phyloP scores from a whole-genome alignment of 441 rosid species.

The Erysimum pusillum region DNA sequence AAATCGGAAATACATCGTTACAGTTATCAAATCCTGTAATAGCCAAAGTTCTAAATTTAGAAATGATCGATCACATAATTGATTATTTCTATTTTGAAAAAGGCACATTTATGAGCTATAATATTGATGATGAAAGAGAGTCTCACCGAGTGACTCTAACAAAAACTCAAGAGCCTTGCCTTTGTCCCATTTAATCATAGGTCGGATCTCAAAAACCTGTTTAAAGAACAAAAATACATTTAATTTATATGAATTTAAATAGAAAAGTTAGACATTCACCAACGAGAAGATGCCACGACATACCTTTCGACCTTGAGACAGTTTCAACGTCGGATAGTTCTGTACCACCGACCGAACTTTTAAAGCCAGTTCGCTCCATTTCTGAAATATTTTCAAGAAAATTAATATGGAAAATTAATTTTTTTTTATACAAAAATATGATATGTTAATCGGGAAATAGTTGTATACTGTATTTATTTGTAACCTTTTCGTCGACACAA shows the following conservation, averaged over 20 bases:
- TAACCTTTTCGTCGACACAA: conserved; percentile 74
- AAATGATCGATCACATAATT: not conserved
- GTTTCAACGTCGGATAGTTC: conserved; percentile 71
- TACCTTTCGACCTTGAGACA: conserved; percentile 89
- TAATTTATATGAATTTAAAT: too few relatives aligned
- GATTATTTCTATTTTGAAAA: not conserved
- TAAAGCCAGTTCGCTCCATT: conserved; percentile 77
- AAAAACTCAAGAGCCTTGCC: conserved; percentile 97
- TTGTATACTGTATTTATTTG: not conserved
- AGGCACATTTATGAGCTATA: conserved; percentile 27
- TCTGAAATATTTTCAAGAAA: conserved; percentile 48
- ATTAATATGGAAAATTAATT: not conserved
- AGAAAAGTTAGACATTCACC: conserved; percentile 3
- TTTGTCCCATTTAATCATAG: conserved; percentile 93
- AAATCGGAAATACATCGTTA: conserved; percentile 73
- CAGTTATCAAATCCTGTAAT: conserved; percentile 71
- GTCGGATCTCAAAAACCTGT: conserved; percentile 93
- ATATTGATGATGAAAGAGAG: not conserved
- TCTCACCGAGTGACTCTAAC: conserved; percentile 88
- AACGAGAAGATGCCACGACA: conserved; percentile 26
- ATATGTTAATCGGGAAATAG: not conserved
- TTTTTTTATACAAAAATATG: not conserved
- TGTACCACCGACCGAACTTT: conserved; percentile 76
- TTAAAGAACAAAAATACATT: conserved; percentile 4
- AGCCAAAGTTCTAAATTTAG: not conserved